Base-by-base conservation (phyloP, 2,329 filamentous ascomycete genomes). In the Epichloe glyceriae region DNA sequence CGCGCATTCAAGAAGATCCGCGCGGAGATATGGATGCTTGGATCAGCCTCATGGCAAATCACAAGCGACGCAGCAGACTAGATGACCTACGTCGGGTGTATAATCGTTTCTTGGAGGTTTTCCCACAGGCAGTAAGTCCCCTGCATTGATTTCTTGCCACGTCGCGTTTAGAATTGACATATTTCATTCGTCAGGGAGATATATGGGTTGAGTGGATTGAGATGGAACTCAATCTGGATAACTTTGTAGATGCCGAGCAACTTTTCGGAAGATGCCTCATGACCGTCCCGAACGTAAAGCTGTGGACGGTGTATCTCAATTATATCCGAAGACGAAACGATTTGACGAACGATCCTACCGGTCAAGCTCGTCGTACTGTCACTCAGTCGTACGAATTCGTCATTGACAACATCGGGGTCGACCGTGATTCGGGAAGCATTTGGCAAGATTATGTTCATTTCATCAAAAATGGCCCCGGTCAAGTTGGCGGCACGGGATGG, bases 391-490 rank as follows among this genome's bases (percentile, higher is more conserved):
- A 96, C 67, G 89, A 97, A 56, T 89, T 95, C 62, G 90, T 95
- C 6, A 80, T 98, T 44, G 80, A 88, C 58, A 86, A 87, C 57
- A 84, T 98, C 55, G 94, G 94, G 30, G 81, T 93, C 59, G 93
- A 98, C 68, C 86, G 89, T 61, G 88, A 95, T 61, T 85, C 90
- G 11, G 91, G 89, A 37, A 80, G 78, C 56, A 83, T 98, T 51
- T 98, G 93, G 93, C 80, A 85, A 53, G 93, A 98, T 57, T 97
- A 97, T 61, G 84, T 98, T 54, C 83, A 93, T 57, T 96, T 98
- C 63, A 80, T 97, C 66, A 90, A 89, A 63, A 86, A 81, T 39
- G 88, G 86, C 0, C 93, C 93, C 1, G 93, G 93, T 5, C 82
- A 82, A 52, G 79, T 93, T 52, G 91, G 90, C 26, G 93, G 91